Evolutionary conservation across 2,329 filamentous ascomycete genomes (phyloP), one percentile per base, ranked within the genome.

Genomic region (Cladophialophora carrionii): DNA sequence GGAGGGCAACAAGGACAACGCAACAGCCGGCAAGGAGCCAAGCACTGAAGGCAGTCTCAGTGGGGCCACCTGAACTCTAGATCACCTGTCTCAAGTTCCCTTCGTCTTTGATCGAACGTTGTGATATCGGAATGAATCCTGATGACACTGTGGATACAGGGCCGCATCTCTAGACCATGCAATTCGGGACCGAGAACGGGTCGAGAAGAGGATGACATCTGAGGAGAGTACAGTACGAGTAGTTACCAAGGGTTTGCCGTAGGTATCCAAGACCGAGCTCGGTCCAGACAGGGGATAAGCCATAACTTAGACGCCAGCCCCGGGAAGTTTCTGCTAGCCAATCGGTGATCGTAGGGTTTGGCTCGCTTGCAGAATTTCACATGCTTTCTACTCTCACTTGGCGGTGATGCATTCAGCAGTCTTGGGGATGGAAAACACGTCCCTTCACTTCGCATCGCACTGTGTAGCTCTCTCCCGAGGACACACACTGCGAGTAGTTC

Each of bases 51-150:
- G 67, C 29, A 64, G 57, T 54, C 66, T 72, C 62, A 70, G 68
- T 71, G 71, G 71, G 65, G 67, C 70, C 34, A 72, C 70, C 61
- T 72, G 57, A 68, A 57, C 51, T 63, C 51, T 49, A 17, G 48
- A 51, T 20, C 57, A 32, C 53, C 48, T 29, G 48, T 51, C 48
- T 29, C 48, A 51, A 51, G 51, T 31, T 54, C 46, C 53, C 29
- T 9, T 32, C 41, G 51, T 55, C 29, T 63, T 62, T 34, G 20
- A 54, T 37, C n/a, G 51, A 43, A 31, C 22, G 26, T 51, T 63
- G 55, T 49, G 53, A 61, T 55, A 34, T 59, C 26, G 61, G 54
- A 55, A 65, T 24, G 46, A 22, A 49, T 62, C 54, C 67, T 68
- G 64, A 68, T 61, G 41, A 63, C 55, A 24, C 46, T 34, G 48